These are phyloP conservation scores for Aspergillus sp. DNA, from an alignment of 2,329 filamentous ascomycete genomes.

Conservation along the genomic window DNA sequence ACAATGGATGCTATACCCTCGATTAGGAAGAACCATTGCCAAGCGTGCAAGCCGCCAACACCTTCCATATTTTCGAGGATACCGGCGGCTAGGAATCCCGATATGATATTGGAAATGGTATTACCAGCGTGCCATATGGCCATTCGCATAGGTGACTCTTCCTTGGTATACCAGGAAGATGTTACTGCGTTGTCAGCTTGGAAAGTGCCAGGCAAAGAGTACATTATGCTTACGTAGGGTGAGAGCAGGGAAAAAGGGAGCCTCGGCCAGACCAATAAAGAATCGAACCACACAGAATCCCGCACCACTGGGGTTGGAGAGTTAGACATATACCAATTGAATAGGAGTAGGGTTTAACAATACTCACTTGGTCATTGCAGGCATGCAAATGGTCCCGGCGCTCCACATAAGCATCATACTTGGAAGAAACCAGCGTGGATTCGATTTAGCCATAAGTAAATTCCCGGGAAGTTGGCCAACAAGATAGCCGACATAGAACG, in stretches of 20 bases:
- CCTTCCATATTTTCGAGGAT: slow-evolving; percentile 11
- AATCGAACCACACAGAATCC: slow-evolving; percentile 11
- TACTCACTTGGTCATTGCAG: slow-evolving; percentile 2
- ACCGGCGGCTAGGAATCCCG: slow-evolving; percentile 9
- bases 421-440: slow-evolving; percentile 10
- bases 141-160: slow-evolving; percentile 11
- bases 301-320: neutral
- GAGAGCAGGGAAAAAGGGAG: slow-evolving; percentile 7
- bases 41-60: slow-evolving; percentile 1
- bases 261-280: slow-evolving; percentile 11
- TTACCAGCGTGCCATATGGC: slow-evolving; percentile 13
- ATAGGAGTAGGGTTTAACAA: neutral
- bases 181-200: neutral
- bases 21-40: slow-evolving; percentile 13
- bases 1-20: slow-evolving; percentile 8
- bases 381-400: slow-evolving; percentile 14
- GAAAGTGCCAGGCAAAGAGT: no score
- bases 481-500: slow-evolving; percentile 14
- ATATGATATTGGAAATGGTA: slow-evolving; percentile 11
- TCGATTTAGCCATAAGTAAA: slow-evolving; percentile 9
- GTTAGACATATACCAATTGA: neutral
- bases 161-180: slow-evolving; percentile 11
- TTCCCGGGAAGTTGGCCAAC: slow-evolving; percentile 10
- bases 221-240: neutral
- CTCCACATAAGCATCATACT: slow-evolving; percentile 9